phyloP scores from a whole-genome alignment of 2,329 filamentous ascomycete species.

The Pseudogymnoascus sp. region DNA sequence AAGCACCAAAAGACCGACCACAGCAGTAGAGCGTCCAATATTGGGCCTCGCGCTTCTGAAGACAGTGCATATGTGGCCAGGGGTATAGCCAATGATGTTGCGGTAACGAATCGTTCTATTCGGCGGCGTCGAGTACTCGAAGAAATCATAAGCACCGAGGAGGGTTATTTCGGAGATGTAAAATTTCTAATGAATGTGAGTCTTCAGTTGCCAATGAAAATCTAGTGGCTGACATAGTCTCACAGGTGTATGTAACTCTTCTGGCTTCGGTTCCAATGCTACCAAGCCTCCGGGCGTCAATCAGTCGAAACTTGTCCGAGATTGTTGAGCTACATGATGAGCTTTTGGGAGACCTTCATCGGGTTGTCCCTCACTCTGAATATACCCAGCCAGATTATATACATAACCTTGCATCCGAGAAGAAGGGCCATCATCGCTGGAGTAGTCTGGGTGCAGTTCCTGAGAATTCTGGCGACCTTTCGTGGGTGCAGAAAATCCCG shows the following conservation, averaged over 20 bases:
- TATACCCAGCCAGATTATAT: slow-evolving; percentile 39
- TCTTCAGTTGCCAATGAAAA: background rate
- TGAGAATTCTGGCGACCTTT: slow-evolving; percentile 28
- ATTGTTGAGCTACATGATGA: slow-evolving; percentile 79
- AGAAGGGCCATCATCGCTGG: slow-evolving; percentile 37
- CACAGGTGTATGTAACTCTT: slow-evolving; percentile 65
- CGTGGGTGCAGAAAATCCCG: slow-evolving; percentile 39
- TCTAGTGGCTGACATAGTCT: slow-evolving; percentile 26
- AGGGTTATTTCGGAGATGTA: slow-evolving; percentile 79
- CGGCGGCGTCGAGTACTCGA: slow-evolving; percentile 74
- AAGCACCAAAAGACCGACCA: slow-evolving; percentile 51
- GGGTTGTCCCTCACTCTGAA: slow-evolving; percentile 60
- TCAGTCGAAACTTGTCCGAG: slow-evolving; percentile 70
- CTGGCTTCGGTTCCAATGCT: slow-evolving; percentile 64
- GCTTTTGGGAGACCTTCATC: slow-evolving; percentile 66
- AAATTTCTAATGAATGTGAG: slow-evolving; percentile 78
- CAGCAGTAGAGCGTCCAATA: slow-evolving; percentile 53
- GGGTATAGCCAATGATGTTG: slow-evolving; percentile 50
- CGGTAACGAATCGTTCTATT: slow-evolving; percentile 60
- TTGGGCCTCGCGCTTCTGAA: slow-evolving; percentile 53
- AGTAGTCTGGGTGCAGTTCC: slow-evolving; percentile 32
- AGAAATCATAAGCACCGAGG: slow-evolving; percentile 79
- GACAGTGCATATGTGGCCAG: slow-evolving; percentile 56
- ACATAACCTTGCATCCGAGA: slow-evolving; percentile 5
- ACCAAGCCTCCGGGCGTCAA: slow-evolving; percentile 57